Base-by-base conservation (phyloP, 2,329 filamentous ascomycete genomes). In the Cercospora zeina region DNA sequence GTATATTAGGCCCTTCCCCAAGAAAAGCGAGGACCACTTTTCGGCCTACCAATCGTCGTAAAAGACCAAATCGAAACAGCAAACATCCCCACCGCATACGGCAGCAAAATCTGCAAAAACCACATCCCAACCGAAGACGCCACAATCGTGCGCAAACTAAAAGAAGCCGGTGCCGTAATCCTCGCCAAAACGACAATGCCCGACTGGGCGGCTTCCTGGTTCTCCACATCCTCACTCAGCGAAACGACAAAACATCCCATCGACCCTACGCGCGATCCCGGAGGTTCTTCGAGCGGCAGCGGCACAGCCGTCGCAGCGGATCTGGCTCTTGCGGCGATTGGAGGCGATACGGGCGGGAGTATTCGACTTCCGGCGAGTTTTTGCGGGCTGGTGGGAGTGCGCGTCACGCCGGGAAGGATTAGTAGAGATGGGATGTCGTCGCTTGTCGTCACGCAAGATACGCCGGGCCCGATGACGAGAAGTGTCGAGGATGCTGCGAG, bases 301-400 rank as follows among this genome's bases (percentile, higher is more conserved):
- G 71, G 66, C 33, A 70, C 70, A n/a, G 71, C 68, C 14, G 65
- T 73, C 1, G 71, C 67, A 8, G 64, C 70, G 10, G 63, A 62
- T 3, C 67, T 72, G 53, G 70, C 68, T 21, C 47, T 72, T 6
- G 65, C 69, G 16, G 70, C 68, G 14, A 68, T 73, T 2, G 67
- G 70, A 11, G 68, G 67, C 33, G 70, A 73, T 56, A 73, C 71
- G 13, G 71, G 69, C 19, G 69, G 70, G 4, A 68, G 64, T 21
- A 69, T 72, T 6, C 61, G 69, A 14, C 50, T 70, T 16, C 70
- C 69, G 3, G 55, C 69, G 8, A 65, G 62, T 33, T 71, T 70
- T 54, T 71, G 69, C 45, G 68, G 68, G 10, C 56, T 71, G 3
- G 69, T 72, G 16, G 68, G 70, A 19, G 65, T 71, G 13, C 58